These are phyloP conservation scores for Cercospora nicotianae DNA, from an alignment of 2,329 filamentous ascomycete genomes.

Conservation along the genomic window DNA sequence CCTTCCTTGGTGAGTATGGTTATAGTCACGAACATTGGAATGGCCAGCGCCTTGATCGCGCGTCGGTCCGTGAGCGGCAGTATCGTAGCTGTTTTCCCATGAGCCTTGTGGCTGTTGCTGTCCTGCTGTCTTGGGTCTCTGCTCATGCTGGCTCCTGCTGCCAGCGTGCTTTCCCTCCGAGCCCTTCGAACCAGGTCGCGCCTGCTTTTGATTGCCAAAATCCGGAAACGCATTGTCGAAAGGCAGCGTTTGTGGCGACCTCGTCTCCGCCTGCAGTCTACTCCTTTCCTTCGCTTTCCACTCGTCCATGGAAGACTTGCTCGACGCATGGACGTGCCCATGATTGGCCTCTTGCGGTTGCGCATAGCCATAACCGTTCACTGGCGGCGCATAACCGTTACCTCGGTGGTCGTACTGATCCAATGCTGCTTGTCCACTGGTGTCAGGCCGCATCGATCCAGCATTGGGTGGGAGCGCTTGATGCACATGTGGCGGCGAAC, in stretches of 20 bases:
- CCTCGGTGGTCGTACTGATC: conserved; percentile 9
- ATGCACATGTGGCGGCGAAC: conserved; percentile 10
- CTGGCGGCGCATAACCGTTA: background rate
- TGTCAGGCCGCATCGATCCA: conserved; percentile 10
- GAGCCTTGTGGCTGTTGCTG: conserved; percentile 14
- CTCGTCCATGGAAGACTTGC: conserved; percentile 37
- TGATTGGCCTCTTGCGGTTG: conserved; percentile 2
- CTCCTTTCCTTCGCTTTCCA: conserved; percentile 39
- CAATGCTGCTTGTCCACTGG: conserved; percentile 6
- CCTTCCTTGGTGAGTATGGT: conserved; percentile 11
- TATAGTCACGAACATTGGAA: background rate
- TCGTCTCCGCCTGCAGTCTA: conserved; percentile 33
- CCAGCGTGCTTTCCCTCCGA: conserved; percentile 24
- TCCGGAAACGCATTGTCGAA: conserved; percentile 52
- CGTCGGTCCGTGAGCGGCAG: background rate
- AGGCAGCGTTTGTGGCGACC: conserved; percentile 33
- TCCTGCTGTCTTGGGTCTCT: conserved; percentile 15
- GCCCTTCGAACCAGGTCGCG: conserved; percentile 24
- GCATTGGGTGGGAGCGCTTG: conserved; percentile 18
- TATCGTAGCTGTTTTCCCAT: conserved; percentile 20
- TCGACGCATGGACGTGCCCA: background rate
- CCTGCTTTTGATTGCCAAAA: conserved; percentile 41
- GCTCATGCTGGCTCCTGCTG: conserved; percentile 28
- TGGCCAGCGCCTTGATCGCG: background rate
- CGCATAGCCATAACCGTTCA: background rate